phyloP scores from a whole-genome alignment of 495 filamentous ascomycete species.

The Xylaria curta region DNA sequence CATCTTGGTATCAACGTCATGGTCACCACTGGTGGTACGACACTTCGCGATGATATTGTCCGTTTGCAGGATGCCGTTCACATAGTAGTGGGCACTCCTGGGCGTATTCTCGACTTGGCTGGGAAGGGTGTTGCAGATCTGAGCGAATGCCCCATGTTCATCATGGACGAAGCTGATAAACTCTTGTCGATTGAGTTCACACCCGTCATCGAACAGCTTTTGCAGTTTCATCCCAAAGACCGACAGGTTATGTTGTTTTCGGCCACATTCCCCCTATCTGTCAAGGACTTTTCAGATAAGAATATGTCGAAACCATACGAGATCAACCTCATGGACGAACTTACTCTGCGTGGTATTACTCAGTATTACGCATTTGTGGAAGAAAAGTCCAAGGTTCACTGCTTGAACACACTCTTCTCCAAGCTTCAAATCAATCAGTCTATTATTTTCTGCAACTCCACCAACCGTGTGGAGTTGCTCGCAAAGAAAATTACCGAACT shows the following conservation, averaged over 20 bases:
- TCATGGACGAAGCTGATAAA: conserved; percentile 99
- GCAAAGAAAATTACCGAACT: conserved; percentile 99
- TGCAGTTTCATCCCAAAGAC: conserved; percentile 93
- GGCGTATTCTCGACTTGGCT: conserved; percentile 91
- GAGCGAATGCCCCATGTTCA: conserved; percentile 94
- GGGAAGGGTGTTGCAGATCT: conserved; percentile 95
- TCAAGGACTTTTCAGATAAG: conserved; percentile 98
- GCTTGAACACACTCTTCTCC: conserved; percentile 97
- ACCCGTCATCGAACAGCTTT: conserved; percentile 91
- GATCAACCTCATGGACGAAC: conserved; percentile 99
- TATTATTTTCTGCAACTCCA: conserved; percentile 99
- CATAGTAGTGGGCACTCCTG: conserved; percentile 96
- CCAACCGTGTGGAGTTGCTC: conserved; percentile 94
- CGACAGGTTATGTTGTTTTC: conserved; percentile 99
- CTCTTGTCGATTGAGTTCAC: conserved; percentile 96
- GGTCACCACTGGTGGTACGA: conserved; percentile 96
- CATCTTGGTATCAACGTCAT: conserved; percentile 98
- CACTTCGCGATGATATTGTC: conserved; percentile 94
- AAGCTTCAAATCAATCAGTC: conserved; percentile 99
- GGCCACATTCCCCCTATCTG: conserved; percentile 93
- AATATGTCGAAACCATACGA: conserved; percentile 96
- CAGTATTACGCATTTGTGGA: conserved; percentile 99
- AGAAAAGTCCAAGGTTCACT: conserved; percentile 99
- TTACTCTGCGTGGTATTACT: conserved; percentile 96
- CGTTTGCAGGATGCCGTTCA: conserved; percentile 92